Evolutionary conservation across 1,139 yeast species (phyloP).

Genomic region (Candida neerlandica): DNA sequence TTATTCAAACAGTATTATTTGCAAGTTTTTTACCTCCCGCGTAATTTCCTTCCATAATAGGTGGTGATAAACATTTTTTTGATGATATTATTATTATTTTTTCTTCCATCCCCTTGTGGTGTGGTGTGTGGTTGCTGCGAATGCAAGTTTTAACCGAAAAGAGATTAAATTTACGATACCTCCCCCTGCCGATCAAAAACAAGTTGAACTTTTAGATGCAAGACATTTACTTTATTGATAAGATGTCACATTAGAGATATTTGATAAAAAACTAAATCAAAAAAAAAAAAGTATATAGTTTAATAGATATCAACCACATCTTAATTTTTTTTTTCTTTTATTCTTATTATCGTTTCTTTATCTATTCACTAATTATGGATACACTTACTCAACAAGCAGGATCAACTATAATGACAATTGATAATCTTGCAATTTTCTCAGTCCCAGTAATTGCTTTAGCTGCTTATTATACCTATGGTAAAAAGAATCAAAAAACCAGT

Average conservation of each 20-base stretch:
- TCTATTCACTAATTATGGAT: background rate
- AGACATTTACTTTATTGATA: conserved; percentile 1
- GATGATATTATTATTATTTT: background rate
- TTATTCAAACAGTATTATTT: conserved; percentile 61
- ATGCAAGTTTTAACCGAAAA: conserved; percentile 7
- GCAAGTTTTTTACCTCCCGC: conserved; percentile 80
- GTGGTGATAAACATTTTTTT: background rate
- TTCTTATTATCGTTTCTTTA: background rate
- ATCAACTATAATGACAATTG: background rate
- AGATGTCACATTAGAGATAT: background rate
- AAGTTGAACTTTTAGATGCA: too few relatives aligned
- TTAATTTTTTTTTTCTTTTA: background rate
- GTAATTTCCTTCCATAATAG: conserved; percentile 24
- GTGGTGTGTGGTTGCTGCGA: background rate
- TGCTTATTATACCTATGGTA: conserved; percentile 1
- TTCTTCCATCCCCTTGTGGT: background rate
- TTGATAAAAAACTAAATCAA: too few relatives aligned
- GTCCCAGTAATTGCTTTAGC: conserved; percentile 2
- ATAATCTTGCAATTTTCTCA: conserved; percentile 4
- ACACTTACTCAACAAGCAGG: background rate
- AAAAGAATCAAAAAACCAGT: background rate
- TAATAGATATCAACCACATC: background rate
- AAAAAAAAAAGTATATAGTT: background rate
- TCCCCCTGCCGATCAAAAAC: background rate
- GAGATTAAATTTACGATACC: conserved; percentile 2